Percentiles rank a stretch among this genome's conserved stretches.
These are phyloP conservation scores for Simmondsia chinensis DNA, from an alignment of 148 eudicot species.

Conservation along the genomic window DNA sequence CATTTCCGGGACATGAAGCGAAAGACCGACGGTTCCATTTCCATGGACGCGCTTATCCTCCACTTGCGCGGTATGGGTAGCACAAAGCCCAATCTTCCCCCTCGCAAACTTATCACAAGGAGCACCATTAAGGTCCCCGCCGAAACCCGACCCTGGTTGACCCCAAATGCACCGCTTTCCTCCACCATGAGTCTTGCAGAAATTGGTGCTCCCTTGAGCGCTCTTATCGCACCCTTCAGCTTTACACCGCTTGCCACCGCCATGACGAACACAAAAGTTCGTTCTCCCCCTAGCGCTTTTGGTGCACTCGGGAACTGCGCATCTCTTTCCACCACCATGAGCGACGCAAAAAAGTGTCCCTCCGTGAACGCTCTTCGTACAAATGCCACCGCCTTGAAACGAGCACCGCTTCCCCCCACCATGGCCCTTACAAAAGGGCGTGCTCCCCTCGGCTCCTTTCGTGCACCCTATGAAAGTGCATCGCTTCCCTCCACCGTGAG, in stretches of 20 bases:
- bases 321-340: slow-evolving; percentile 91
- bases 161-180: slow-evolving; percentile 74
- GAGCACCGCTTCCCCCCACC: slow-evolving; percentile 86
- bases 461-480: slow-evolving; percentile 53
- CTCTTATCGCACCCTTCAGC: slow-evolving; percentile 56
- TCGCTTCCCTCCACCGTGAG: slow-evolving; percentile 75
- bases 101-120: slow-evolving; percentile 59
- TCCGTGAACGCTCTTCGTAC: slow-evolving; percentile 68
- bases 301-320: slow-evolving; percentile 49
- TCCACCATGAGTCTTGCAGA: slow-evolving; percentile 82
- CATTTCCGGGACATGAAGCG: slow-evolving; percentile 14
- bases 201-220: slow-evolving; percentile 72
- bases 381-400: slow-evolving; percentile 33
- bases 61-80: slow-evolving; percentile 36
- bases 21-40: slow-evolving; percentile 13
- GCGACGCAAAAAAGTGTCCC: slow-evolving; percentile 66
- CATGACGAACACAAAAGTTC: slow-evolving; percentile 63
- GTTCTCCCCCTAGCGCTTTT: slow-evolving; percentile 82
- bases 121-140: slow-evolving; percentile 12
- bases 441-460: slow-evolving; percentile 81
- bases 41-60: slow-evolving; percentile 34
- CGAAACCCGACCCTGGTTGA: slow-evolving; percentile 25
- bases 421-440: slow-evolving; percentile 62
- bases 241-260: slow-evolving; percentile 77
- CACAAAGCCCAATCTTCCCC: slow-evolving; percentile 59